Evolutionary conservation across 169 alveolate species (phyloP), one percentile per base, ranked within the genome.

Genomic region (Cryptosporidium xiaoi): DNA sequence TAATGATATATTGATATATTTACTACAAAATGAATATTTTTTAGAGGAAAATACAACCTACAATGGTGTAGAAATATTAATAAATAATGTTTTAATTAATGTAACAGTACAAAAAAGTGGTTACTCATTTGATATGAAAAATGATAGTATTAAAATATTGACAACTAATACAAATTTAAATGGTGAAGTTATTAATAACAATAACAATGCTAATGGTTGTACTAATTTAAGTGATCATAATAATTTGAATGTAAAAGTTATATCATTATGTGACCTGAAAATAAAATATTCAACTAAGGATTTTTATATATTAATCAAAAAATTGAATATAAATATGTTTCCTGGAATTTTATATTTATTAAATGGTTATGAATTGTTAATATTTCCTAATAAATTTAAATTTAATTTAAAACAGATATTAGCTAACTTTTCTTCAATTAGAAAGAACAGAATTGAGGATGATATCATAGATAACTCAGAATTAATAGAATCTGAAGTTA

Each of bases 1-100:
- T 48, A 77, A 77, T 77, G 87, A 77, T 31, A 77, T 77, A 48
- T 48, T 77, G 24, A 56, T 56, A 50, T 77, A 77, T 27, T 46
- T 77, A 1, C 20, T 77, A 15, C 77, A 77, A 24, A 77, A 77
- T 46, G 64, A 50, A 15, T 77, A 77, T 64, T 60, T 77, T 60
- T 24, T 77, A 15, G 87, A 77, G 15, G 69, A 60, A 44, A 77
- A 31, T 48, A 51, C 51, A 12, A 33, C 77, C 2, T 40, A 58
- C 13, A 58, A 46, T 34, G 87, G 87, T 12, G 24, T 34, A 27
- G 36, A 77, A 77, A 20, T 77, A 12, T 12, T 15, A 60, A 1
- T 77, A 5, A 16, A 27, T 10, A 13, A 34, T 16, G 8, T 77
- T 34, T 77, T 33, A 3, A 5, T 62, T 20, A 29, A 58, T 40